These are phyloP conservation scores for Fusarium torreyae DNA, from an alignment of 2,329 filamentous ascomycete genomes.

Conservation along the genomic window DNA sequence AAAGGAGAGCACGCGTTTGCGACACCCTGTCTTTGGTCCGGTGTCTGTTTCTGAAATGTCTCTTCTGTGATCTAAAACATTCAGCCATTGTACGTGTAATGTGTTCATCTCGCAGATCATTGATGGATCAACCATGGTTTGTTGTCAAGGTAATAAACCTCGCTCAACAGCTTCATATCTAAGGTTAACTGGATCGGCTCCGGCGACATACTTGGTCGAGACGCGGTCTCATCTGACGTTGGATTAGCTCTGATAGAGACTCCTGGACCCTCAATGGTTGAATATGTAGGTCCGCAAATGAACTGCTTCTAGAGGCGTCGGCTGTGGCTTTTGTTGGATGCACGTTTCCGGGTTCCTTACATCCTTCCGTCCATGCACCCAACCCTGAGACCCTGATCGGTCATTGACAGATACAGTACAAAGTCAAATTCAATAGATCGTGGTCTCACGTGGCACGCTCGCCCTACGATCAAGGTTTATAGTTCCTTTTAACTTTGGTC, in stretches of 20 bases:
- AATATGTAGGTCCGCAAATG: constrained; percentile 10
- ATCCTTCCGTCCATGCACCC: constrained; percentile 27
- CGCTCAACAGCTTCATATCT: constrained; percentile 11
- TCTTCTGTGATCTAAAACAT: constrained; percentile 17
- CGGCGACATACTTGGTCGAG: constrained; percentile 17
- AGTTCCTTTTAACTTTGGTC: constrained; percentile 24
- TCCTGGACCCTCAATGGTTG: constrained; percentile 9
- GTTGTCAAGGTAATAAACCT: constrained; percentile 38
- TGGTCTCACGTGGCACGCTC: constrained; percentile 18
- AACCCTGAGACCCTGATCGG: constrained; percentile 16
- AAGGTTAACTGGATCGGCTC: constrained; percentile 2
- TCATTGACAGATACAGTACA: constrained; percentile 1
- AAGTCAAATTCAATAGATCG: constrained; percentile 22
- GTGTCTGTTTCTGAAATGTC: not conserved
- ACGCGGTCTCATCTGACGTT: constrained; percentile 8
- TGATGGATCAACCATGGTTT: constrained; percentile 6
- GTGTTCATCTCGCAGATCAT: constrained; percentile 18
- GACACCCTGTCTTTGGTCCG: constrained; percentile 22
- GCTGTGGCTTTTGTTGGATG: constrained; percentile 40
- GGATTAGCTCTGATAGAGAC: too few relatives aligned
- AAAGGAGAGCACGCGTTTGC: constrained; percentile 29
- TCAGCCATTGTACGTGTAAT: constrained; percentile 6
- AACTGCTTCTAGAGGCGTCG: constrained; percentile 30
- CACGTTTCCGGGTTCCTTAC: constrained; percentile 41
- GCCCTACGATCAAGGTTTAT: constrained; percentile 10